phyloP scores from a whole-genome alignment of 768 basidiomycete genomes.

The Tremella yokohamensis region DNA sequence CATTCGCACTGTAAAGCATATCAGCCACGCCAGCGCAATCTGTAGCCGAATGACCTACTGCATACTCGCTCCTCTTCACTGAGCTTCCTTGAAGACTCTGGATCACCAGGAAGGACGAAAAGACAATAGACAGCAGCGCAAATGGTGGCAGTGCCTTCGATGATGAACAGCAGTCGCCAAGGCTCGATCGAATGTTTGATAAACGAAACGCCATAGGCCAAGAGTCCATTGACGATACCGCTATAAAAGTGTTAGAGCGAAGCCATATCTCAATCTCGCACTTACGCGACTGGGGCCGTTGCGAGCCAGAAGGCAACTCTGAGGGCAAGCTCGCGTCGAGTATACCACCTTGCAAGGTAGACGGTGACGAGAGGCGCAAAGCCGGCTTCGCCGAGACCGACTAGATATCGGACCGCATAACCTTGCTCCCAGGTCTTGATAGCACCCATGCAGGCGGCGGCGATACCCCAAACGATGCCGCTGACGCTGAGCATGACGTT shows the following conservation, averaged over 20 bases:
- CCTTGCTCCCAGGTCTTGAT: conserved; percentile 13
- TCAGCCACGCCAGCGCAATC: too few species aligned
- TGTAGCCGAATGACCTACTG: too few species aligned
- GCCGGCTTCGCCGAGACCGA: conserved; percentile 12
- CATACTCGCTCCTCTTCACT: conserved; percentile 22
- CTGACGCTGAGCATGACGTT: conserved; percentile 10
- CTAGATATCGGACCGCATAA: conserved; percentile 14
- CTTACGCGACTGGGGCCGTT: conserved; percentile 5
- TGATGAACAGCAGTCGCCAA: conserved; percentile 60
- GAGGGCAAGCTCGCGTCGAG: conserved; percentile 5
- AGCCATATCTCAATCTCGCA: conserved; percentile 46
- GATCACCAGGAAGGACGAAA: conserved; percentile 32
- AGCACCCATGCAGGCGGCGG: conserved; percentile 21
- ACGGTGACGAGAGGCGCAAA: conserved; percentile 11
- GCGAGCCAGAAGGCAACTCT: conserved; percentile 6
- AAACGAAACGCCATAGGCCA: conserved; percentile 15
- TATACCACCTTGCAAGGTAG: conserved; percentile 14
- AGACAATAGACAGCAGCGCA: conserved; percentile 55
- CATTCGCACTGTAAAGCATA: conserved; percentile 8
- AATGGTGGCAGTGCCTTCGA: conserved; percentile 53
- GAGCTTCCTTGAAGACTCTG: conserved; percentile 4
- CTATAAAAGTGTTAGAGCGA: not conserved
- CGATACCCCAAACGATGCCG: conserved; percentile 21
- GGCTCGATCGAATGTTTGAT: conserved; percentile 50
- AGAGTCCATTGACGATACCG: conserved; percentile 11